Base-by-base conservation (phyloP, 257 asterid species). In the Schizonepeta tenuifolia region DNA sequence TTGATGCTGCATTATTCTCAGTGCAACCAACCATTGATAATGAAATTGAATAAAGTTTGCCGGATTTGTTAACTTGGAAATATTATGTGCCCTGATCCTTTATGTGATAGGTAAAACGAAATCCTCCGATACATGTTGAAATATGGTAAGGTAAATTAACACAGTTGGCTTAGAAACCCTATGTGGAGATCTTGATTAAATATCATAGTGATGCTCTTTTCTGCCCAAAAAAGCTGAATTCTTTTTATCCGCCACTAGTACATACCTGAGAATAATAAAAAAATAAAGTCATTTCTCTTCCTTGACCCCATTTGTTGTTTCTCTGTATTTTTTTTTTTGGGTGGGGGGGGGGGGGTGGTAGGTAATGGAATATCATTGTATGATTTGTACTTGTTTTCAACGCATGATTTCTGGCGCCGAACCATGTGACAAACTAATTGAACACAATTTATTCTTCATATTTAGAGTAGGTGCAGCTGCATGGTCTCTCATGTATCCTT, bases 401-500 rank as follows among this genome's bases (percentile, higher is more conserved):
- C 59, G 51, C 61, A 36, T 21, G 31, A 26, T 75, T 60, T 64
- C 41, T 67, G 69, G 46, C 69, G 65, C 72, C 38, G 56, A 58
- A 64, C 56, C 49, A 49, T 51, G 15, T 64, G 68, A 65, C 36
- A 47, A 44, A 17, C 65, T 46, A 44, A 59, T 8, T 54, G 28
- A 67, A 28, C 33, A 15, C n/a, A 46, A 64, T 64, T 66, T 55
- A 50, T 53, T 36, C 24, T 69, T 18, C 69, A 61, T 66, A 62
- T 80, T 64, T 78, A 94, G 98, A 82, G 71, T 80, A 66, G 99
- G 99, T 65, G 96, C 97, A 9, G 93, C 92, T 85, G 97, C 96
- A 44, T 95, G 99, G 99, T 90, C 99, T 69, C 90, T 95, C 72
- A 92, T 95, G 99, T 83, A 90, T 77, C 88, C 96, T 69, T 86